Conservation (phyloP, 1,284 basidiomycete genomes). For the Peniophora sp. region DNA sequence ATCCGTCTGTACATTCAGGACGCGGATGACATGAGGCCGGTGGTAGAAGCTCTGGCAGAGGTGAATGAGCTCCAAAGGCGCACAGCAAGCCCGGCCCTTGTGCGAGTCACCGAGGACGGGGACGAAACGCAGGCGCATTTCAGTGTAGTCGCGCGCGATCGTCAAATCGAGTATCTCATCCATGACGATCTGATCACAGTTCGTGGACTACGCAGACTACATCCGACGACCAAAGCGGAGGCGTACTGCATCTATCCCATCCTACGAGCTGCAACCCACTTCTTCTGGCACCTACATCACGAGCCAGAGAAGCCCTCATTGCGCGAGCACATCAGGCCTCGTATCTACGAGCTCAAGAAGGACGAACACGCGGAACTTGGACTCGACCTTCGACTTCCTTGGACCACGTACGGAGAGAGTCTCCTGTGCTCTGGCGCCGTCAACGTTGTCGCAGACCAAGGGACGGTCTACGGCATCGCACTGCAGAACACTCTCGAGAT, state of each 20-base stretch:
- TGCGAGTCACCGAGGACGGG: neutral
- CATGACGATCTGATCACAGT: neutral
- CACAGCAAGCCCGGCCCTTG: neutral
- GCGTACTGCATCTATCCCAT: neutral
- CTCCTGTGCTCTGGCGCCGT: neutral
- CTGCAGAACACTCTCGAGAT: slow-evolving; percentile 21
- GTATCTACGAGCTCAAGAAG: neutral
- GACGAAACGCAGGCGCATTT: neutral
- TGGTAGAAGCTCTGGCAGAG: neutral
- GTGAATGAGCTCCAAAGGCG: neutral
- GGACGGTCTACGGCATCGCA: slow-evolving; percentile 19
- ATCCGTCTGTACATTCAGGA: neutral
- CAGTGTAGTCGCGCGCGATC: neutral
- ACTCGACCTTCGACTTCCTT: neutral
- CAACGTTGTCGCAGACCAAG: neutral
- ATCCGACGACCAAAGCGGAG: neutral
- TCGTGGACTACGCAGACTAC: neutral
- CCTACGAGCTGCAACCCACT: neutral
- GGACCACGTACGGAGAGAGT: neutral
- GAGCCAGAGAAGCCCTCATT: slow-evolving; percentile 7
- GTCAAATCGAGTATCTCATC: neutral
- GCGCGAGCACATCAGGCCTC: neutral
- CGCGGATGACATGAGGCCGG: neutral
- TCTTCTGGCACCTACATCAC: slow-evolving; percentile 18
- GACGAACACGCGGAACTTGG: neutral